Evolutionary conservation across 306 rosid species (phyloP).

Genomic region (Glycyrrhiza uralensis): DNA sequence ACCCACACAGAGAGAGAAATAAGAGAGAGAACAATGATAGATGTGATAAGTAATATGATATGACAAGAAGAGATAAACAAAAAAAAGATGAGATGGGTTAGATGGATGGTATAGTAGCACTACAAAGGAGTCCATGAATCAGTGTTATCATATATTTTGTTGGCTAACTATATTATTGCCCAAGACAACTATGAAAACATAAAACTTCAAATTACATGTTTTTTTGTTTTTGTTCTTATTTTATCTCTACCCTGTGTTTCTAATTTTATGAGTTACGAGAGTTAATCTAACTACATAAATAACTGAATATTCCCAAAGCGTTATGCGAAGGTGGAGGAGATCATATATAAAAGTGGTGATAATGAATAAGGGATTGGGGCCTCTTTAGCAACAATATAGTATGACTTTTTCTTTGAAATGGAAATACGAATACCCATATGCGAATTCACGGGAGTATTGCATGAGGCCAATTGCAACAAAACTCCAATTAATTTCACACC

Average conservation of each 20-base stretch:
- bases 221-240: not conserved
- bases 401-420: not conserved
- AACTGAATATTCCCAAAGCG: conserved; percentile 11
- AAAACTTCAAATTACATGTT: not conserved
- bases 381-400: conserved; percentile 16
- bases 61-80: no score
- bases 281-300: not conserved
- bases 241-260: not conserved
- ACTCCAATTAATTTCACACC: conserved; percentile 2
- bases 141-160: not conserved
- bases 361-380: conserved; percentile 28
- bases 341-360: conserved; percentile 19
- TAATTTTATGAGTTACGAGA: not conserved
- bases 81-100: no score
- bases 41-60: no score
- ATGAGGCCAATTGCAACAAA: conserved; percentile 1
- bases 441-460: not conserved
- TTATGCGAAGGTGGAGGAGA: conserved; percentile 21
- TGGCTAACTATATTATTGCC: not conserved
- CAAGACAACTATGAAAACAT: not conserved
- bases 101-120: no score
- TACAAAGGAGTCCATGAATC: no score
- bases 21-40: no score
- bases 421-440: not conserved
- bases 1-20: no score